Percentiles rank a stretch among this genome's conserved stretches.
Evolutionary conservation across 2,329 filamentous ascomycete species (phyloP).

Genomic region (Sclerotinia minor): DNA sequence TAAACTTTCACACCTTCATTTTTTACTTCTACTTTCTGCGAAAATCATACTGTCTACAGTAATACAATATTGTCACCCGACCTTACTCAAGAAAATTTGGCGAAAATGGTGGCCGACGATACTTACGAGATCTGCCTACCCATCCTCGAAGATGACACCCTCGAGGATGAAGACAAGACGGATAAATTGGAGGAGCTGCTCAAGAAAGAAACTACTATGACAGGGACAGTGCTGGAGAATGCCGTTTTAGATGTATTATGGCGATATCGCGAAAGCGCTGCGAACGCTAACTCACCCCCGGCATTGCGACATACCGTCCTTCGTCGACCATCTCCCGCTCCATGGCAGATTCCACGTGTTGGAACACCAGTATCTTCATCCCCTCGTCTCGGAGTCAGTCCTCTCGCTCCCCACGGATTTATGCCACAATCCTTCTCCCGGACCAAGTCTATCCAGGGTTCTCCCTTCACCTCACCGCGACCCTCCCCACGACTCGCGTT

Average conservation of each 20-base stretch:
- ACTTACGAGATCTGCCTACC: conserved; percentile 90
- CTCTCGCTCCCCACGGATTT: conserved; percentile 82
- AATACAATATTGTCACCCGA: conserved; percentile 19
- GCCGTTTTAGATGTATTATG: conserved; percentile 87
- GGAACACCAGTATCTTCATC: conserved; percentile 77
- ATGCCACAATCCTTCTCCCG: conserved; percentile 75
- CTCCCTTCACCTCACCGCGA: conserved; percentile 90
- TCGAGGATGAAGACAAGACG: conserved; percentile 94
- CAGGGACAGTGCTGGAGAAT: conserved; percentile 80
- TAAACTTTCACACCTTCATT: conserved; percentile 8
- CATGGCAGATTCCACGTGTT: conserved; percentile 76
- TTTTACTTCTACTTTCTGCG: conserved; percentile 9
- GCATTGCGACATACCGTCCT: conserved; percentile 86
- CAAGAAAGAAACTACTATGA: conserved; percentile 72
- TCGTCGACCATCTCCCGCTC: conserved; percentile 85
- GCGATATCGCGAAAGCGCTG: conserved; percentile 72
- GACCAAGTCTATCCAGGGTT: conserved; percentile 75
- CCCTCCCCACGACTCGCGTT: conserved; percentile 89
- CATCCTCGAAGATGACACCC: conserved; percentile 74
- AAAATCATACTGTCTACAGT: conserved; percentile 2
- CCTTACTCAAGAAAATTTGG: conserved; percentile 7
- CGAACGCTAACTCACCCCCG: conserved; percentile 70
- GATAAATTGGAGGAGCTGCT: conserved; percentile 87
- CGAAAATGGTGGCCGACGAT: conserved; percentile 82
- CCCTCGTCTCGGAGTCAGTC: conserved; percentile 76